Evolutionary conservation across 768 basidiomycete species (phyloP).

Genomic region (Agaricus sinodeliciosus): DNA sequence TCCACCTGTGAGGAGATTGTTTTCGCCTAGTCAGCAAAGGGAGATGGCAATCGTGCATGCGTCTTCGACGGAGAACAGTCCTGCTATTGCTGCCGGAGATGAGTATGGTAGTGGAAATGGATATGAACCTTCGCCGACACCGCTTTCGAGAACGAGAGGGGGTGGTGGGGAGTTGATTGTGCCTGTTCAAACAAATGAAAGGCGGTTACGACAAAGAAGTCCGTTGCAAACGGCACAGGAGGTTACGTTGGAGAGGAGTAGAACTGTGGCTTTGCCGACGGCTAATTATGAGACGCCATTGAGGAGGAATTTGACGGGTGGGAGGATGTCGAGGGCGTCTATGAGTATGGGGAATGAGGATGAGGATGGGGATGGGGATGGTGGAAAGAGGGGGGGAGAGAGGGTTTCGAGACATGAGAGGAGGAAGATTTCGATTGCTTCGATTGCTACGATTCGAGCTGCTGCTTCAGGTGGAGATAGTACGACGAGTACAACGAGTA

Average conservation of each 20-base stretch:
- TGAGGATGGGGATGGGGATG: not conserved
- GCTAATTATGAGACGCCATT: conserved; percentile 47
- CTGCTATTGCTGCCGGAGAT: no score
- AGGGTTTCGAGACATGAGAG: conserved; percentile 16
- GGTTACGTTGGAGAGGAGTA: conserved; percentile 32
- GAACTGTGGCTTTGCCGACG: conserved; percentile 43
- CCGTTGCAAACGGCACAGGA: conserved; percentile 11
- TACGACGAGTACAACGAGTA: conserved; percentile 18
- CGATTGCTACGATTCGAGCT: conserved; percentile 28
- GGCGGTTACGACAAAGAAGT: not conserved
- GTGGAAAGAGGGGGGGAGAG: not conserved
- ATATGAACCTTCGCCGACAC: conserved; percentile 13
- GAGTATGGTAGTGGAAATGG: not conserved
- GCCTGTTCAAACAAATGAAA: conserved; percentile 10
- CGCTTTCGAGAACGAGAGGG: conserved; percentile 10
- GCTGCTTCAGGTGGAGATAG: not conserved
- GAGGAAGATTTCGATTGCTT: conserved; percentile 26
- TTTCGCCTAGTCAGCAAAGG: conserved; percentile 51
- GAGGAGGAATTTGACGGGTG: conserved; percentile 15
- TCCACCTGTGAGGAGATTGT: conserved; percentile 38
- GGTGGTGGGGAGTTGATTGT: conserved; percentile 16
- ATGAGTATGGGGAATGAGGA: not conserved
- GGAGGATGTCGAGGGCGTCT: no score
- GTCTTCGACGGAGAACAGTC: not conserved
- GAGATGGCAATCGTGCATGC: conserved; percentile 28